Conservation (phyloP, 106 monocot species). For the Dendrobium nobile region DNA sequence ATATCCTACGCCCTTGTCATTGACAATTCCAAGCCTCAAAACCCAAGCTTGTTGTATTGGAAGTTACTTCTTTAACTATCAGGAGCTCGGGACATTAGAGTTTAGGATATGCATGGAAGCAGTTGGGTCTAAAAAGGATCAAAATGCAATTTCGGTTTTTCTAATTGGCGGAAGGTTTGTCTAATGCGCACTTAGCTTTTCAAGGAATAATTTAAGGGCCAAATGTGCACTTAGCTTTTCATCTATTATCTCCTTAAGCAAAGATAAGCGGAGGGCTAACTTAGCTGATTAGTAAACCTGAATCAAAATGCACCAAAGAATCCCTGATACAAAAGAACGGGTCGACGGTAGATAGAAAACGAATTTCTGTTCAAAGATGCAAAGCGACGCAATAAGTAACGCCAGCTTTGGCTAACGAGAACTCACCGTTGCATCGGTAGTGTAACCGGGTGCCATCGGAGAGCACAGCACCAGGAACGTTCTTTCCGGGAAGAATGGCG, state of each 20-base stretch:
- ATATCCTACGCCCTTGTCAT: not conserved
- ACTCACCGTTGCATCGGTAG: conserved; percentile 80
- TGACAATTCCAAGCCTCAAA: not conserved
- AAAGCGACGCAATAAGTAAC: too few species aligned
- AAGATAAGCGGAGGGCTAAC: too few species aligned
- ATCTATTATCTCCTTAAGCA: too few species aligned
- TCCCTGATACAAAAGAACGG: not conserved
- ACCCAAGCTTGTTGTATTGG: not conserved
- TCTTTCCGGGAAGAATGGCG: conserved; percentile 68
- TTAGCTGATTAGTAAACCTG: too few species aligned
- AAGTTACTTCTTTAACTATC: not conserved
- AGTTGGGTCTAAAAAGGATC: not conserved
- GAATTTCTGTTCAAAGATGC: not conserved
- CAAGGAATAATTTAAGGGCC: too few species aligned
- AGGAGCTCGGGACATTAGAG: not conserved
- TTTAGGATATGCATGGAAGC: not conserved
- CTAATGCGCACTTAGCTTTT: too few species aligned
- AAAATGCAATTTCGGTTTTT: not conserved
- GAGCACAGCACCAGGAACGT: conserved; percentile 68
- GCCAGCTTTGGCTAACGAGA: not conserved
- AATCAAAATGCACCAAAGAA: too few species aligned
- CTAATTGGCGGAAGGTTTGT: not conserved
- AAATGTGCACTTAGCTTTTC: too few species aligned
- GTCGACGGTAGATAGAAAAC: not conserved
- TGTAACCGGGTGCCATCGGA: conserved; percentile 70